Conservation (phyloP, 108 stramenopile species). For the Aurantiochytrium sp. region DNA sequence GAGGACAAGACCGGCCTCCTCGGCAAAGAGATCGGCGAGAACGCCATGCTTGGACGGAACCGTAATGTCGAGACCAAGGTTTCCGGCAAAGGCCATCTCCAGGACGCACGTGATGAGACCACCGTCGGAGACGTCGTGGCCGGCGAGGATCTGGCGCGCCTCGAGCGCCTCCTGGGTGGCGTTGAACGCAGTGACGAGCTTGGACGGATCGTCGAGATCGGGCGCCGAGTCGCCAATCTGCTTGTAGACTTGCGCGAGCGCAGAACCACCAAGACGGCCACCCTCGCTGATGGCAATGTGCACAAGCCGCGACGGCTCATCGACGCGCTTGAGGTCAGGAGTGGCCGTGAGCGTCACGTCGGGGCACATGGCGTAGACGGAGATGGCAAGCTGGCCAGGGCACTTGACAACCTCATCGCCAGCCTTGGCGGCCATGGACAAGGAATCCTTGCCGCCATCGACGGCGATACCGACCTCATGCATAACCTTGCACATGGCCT, state of each 20-base stretch:
- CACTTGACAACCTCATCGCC: conserved; percentile 85
- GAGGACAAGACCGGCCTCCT: conserved; percentile 88
- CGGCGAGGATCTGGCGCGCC: conserved; percentile 63
- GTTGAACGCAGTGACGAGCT: conserved; percentile 72
- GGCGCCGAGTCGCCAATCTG: conserved; percentile 85
- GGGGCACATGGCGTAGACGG: conserved; percentile 86
- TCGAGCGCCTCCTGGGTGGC: conserved; percentile 82
- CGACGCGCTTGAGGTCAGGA: conserved; percentile 79
- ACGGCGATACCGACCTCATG: conserved; percentile 80
- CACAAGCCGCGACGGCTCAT: conserved; percentile 58
- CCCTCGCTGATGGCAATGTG: conserved; percentile 71
- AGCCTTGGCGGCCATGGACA: conserved; percentile 94
- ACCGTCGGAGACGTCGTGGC: conserved; percentile 93
- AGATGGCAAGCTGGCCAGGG: conserved; percentile 90
- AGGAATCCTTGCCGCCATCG: conserved; percentile 98
- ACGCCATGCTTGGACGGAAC: conserved; percentile 38
- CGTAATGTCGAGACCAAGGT: conserved; percentile 78
- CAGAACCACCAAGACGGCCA: conserved; percentile 78
- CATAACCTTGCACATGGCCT: conserved; percentile 78
- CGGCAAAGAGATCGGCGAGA: conserved; percentile 64
- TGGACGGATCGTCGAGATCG: conserved; percentile 74
- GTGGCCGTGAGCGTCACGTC: conserved; percentile 88
- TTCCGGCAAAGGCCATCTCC: conserved; percentile 98
- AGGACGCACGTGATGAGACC: conserved; percentile 74
- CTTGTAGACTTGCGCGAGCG: conserved; percentile 82